Percentiles rank a stretch among this genome's conserved stretches.
These are phyloP conservation scores for Lotus japonicus DNA, from an alignment of 306 rosid species.

Conservation along the genomic window DNA sequence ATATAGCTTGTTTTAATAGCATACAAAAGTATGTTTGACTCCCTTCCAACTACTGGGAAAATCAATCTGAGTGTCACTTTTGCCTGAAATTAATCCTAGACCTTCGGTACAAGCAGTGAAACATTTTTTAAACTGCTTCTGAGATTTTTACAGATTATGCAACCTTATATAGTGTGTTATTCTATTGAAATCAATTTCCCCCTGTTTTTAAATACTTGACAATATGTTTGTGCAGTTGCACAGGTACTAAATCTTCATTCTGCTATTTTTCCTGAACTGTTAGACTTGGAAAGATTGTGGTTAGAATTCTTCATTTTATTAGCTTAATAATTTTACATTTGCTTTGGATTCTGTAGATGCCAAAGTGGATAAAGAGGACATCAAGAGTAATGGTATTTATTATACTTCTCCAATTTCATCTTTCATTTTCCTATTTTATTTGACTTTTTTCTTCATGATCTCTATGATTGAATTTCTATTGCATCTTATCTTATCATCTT, in stretches of 20 bases:
- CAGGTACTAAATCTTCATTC: neutral
- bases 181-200: neutral
- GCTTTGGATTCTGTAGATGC: conserved; percentile 49
- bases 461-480: neutral
- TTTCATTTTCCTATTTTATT: conserved; percentile 1
- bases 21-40: neutral
- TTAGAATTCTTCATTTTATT: conserved; percentile 10
- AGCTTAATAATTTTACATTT: conserved; percentile 15
- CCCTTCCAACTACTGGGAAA: too few relatives aligned
- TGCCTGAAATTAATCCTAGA: neutral
- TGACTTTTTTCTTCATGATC: neutral
- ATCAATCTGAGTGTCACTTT: neutral
- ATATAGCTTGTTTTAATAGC: neutral
- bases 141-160: neutral
- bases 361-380: conserved; percentile 69
- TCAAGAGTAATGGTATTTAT: conserved; percentile 51
- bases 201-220: neutral
- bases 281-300: conserved; percentile 3
- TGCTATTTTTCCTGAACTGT: neutral
- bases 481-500: neutral
- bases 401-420: conserved; percentile 11
- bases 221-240: neutral
- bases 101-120: neutral
- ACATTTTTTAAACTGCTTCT: neutral
- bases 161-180: neutral